Evolutionary conservation across 768 basidiomycete genomes (phyloP), one percentile per base, ranked within the genome.

Genomic region (Thelephora ganbajun): DNA sequence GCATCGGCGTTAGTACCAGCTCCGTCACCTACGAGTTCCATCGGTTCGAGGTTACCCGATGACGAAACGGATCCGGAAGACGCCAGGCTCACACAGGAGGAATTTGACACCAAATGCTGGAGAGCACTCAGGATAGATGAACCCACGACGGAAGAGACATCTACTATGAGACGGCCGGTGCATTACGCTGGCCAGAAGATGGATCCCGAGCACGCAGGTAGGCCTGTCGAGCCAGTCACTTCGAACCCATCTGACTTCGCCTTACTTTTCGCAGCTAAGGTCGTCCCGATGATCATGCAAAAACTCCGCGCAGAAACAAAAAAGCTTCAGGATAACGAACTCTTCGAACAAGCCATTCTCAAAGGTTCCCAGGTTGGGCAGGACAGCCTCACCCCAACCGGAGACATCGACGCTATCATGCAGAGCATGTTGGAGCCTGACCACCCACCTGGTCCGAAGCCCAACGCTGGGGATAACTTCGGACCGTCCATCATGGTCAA

Each of bases 51-150:
- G n/a, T 72, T 72, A 30, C 69, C 65, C 6, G 60, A 59, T 13
- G 72, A 73, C 53, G 68, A 71, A 51, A 71, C 72, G n/a, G 55
- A 54, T 34, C 57, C 57, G n/a, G 64, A 63, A 3, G 71, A 73
- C 48, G 50, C 50, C n/a, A 63, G 62, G 49, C 57, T 72, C 35
- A 57, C 59, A 42, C 57, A 65, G 43, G 59, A 63, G 48, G 64
- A 59, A 2, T 69, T 73, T 49, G 61, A 59, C 35, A 51, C 57
- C 44, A 70, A 63, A 50, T 62, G 63, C 51, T 57, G 61, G 43
- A 59, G 59, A 20, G 54, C 56, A 44, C 57, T 70, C 37, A 61
- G 60, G 20, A 52, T 73, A 33, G 56, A 65, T 43, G 55, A 51
- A 30, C 64, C 63, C 3, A 65, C 62, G 33, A 61, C 63, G 12